A percentile compares a stretch with the other conserved stretches of the same genome.
Conservation (phyloP, 352 stramenopile species). For the Phytophthora tentaculata region DNA sequence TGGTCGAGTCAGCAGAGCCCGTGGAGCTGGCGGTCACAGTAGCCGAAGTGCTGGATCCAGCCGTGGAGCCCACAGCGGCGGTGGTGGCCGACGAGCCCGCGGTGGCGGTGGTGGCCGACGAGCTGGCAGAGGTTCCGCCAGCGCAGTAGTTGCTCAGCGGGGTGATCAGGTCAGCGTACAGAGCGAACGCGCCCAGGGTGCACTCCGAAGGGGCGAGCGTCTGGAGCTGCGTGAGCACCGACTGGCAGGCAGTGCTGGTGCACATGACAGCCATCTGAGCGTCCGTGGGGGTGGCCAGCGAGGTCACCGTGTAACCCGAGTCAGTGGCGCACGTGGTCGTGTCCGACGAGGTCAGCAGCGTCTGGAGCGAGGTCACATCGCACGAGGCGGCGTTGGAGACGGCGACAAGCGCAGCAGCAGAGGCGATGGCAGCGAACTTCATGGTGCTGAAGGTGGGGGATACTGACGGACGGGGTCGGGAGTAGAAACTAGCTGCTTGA, state of each 20-base stretch:
- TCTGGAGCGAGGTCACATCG: conserved; percentile 34
- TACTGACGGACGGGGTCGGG: conserved; percentile 24
- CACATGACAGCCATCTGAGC: conserved; percentile 40
- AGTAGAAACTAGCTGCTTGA: conserved; percentile 33
- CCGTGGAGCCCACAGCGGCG: conserved; percentile 3
- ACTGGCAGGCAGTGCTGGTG: conserved; percentile 36
- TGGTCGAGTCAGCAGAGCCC: conserved; percentile 18
- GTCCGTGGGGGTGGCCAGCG: conserved; percentile 35
- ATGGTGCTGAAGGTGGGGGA: conserved; percentile 20
- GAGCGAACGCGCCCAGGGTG: conserved; percentile 33
- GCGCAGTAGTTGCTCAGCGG: conserved; percentile 32
- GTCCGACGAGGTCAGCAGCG: conserved; percentile 28
- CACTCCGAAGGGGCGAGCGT: conserved; percentile 38
- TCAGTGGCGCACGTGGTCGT: conserved; percentile 33
- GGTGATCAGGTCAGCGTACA: conserved; percentile 44
- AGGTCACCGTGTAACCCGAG: conserved; percentile 44
- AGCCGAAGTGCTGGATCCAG: conserved; percentile 7
- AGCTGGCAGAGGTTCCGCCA: neutral
- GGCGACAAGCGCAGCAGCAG: conserved; percentile 25
- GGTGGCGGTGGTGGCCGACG: neutral
- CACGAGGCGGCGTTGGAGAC: conserved; percentile 35
- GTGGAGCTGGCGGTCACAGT: conserved; percentile 17
- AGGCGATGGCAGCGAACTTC: conserved; percentile 35
- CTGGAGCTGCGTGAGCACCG: conserved; percentile 35
- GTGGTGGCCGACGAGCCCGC: conserved; percentile 1